These are phyloP conservation scores for Fusarium sp. DNA, from an alignment of 2,329 filamentous ascomycete species.

Conservation along the genomic window DNA sequence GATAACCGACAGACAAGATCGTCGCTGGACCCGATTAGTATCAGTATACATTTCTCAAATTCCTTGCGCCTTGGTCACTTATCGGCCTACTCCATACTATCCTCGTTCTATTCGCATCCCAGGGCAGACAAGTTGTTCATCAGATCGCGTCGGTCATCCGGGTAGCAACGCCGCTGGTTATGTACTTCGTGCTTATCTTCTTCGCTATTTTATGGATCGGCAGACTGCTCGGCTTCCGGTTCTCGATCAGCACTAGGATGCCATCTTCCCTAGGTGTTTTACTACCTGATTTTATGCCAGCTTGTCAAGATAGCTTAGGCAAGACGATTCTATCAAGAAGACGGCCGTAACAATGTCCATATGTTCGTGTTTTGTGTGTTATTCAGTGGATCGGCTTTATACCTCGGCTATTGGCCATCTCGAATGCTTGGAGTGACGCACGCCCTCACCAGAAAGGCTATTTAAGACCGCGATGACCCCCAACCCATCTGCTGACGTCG, in stretches of 20 bases:
- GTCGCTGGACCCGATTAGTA: constrained; percentile 71
- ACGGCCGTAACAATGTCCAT: too few species aligned
- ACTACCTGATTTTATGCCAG: too few species aligned
- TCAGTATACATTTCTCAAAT: constrained; percentile 74
- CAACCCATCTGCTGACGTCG: not conserved
- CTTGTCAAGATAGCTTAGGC: too few species aligned
- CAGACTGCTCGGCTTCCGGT: constrained; percentile 71
- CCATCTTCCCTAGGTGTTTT: too few species aligned
- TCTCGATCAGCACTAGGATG: not conserved
- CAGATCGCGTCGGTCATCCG: not conserved
- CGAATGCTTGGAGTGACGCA: not conserved
- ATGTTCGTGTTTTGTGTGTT: not conserved
- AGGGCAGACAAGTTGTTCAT: constrained; percentile 72
- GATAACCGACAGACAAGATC: too few species aligned
- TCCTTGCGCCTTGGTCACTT: constrained; percentile 78
- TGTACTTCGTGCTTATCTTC: constrained; percentile 82
- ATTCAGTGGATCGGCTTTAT: not conserved
- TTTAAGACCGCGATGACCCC: not conserved
- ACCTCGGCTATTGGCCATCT: not conserved
- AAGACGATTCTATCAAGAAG: too few species aligned
- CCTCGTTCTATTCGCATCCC: constrained; percentile 83
- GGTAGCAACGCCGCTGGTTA: constrained; percentile 68
- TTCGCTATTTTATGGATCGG: constrained; percentile 70
- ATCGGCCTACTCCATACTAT: constrained; percentile 90
- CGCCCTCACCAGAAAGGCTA: not conserved